These are phyloP conservation scores for Thraustochytrium sp. DNA, from an alignment of 352 stramenopile species.

Conservation along the genomic window DNA sequence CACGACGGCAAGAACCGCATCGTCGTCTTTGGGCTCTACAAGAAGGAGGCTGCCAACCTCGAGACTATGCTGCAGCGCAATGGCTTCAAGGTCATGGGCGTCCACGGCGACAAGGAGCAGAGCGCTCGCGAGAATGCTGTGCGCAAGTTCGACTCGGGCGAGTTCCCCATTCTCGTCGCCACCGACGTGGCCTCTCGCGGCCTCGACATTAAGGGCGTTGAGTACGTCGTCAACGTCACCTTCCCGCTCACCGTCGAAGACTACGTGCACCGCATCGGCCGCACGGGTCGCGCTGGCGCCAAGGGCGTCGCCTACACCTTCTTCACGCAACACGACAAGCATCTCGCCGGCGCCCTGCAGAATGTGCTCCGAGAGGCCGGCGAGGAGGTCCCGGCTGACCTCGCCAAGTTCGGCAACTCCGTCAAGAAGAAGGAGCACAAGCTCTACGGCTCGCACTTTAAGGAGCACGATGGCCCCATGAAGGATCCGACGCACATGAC, in stretches of 20 bases:
- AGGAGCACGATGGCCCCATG: slow-evolving; percentile 80
- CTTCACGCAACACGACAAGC: slow-evolving; percentile 81
- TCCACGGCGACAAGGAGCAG: slow-evolving; percentile 99
- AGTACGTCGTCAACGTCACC: slow-evolving; percentile 98
- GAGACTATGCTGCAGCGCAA: slow-evolving; percentile 82
- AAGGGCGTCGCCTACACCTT: slow-evolving; percentile 85
- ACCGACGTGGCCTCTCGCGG: slow-evolving; percentile 97
- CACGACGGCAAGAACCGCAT: slow-evolving; percentile 74
- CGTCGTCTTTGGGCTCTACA: slow-evolving; percentile 96
- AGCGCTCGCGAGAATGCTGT: slow-evolving; percentile 93
- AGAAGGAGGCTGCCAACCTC: slow-evolving; percentile 94
- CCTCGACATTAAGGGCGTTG: slow-evolving; percentile 98
- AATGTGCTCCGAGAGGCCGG: slow-evolving; percentile 78
- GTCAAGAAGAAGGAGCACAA: slow-evolving; percentile 99
- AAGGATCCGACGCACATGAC: slow-evolving; percentile 98
- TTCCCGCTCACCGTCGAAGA: slow-evolving; percentile 97
- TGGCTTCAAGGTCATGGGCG: slow-evolving; percentile 80
- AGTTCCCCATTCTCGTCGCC: slow-evolving; percentile 89
- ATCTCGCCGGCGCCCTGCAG: slow-evolving; percentile 68
- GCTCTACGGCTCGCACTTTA: slow-evolving; percentile 92
- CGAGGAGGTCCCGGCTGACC: slow-evolving; percentile 72
- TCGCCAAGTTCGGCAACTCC: slow-evolving; percentile 88
- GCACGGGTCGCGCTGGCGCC: slow-evolving; percentile 88
- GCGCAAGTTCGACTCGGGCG: slow-evolving; percentile 92
- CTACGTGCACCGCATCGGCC: slow-evolving; percentile 96